Percentiles rank a stretch among this genome's conserved stretches.
phyloP scores from a whole-genome alignment of 129 eudicot genomes.

The Pulicaria dysenterica region DNA sequence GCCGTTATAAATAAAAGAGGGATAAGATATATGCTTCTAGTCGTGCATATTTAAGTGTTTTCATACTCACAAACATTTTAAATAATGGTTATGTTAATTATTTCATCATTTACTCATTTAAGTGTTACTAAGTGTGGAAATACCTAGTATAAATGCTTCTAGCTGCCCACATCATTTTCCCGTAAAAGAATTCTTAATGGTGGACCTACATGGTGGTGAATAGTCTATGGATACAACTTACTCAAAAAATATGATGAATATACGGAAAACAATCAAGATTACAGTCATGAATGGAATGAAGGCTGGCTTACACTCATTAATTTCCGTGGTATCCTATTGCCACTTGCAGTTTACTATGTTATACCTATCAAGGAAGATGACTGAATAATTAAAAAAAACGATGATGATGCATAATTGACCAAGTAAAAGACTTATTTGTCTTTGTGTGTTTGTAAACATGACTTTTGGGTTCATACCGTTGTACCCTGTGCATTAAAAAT shows the following conservation, averaged over 20 bases:
- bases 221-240: slow-evolving; percentile 7
- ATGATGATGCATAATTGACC: slow-evolving; percentile 31
- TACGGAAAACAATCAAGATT: slow-evolving; percentile 23
- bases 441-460: slow-evolving; percentile 24
- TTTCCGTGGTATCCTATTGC: slow-evolving; percentile 24
- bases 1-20: no score
- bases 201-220: slow-evolving; percentile 15
- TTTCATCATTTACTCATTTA: no score
- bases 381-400: slow-evolving; percentile 21
- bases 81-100: no score
- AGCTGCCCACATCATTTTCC: no score
- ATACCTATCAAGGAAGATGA: slow-evolving; percentile 25
- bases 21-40: no score
- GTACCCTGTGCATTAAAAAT: slow-evolving; percentile 32
- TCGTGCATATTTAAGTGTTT: no score
- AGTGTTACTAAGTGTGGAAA: no score
- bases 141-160: no score
- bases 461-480: slow-evolving; percentile 28
- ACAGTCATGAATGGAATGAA: slow-evolving; percentile 14
- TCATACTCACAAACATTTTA: no score
- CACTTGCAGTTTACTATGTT: slow-evolving; percentile 33
- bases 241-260: slow-evolving; percentile 12
- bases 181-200: neutral
- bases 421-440: slow-evolving; percentile 33
- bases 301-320: slow-evolving; percentile 24